Evolutionary conservation across 169 alveolate genomes (phyloP), one percentile per base, ranked within the genome.

Genomic region (Eimeria zaria): DNA sequence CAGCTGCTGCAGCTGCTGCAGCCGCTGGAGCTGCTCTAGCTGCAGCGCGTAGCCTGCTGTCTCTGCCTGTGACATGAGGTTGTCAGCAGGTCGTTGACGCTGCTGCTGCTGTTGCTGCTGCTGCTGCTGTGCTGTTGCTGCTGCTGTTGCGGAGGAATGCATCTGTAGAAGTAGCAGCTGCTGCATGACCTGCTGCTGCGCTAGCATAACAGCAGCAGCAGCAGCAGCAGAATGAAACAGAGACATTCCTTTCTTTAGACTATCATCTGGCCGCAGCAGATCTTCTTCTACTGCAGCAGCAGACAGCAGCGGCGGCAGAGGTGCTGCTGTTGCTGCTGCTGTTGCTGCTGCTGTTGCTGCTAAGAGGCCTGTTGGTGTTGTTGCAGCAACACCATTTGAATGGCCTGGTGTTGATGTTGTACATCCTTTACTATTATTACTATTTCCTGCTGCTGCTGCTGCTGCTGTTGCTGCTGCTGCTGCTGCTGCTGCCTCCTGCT

Each of bases 1-100:
- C 91, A 83, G 73, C 74, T 83, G 91, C 91, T 83, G 91, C 91
- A 83, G 91, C 74, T 83, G 91, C 91, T 83, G 91, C 74, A 83
- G 91, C 74, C 91, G 91, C 53, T 83, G 91, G 76, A 83, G 91
- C 91, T 83, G 91, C 74, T 83, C 91, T 44, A 83, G 91, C 91
- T 83, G 91, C 69, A 83, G 73, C 55, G 91, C 91, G 60, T 83
- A 83, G 2, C 91, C 91, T 22, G 91, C 73, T 12, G 91, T 83
- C 53, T 83, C 91, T n/a, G 91, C 91, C 60, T 83, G 91, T 1
- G 91, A 12, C 48, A 83, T 39, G 7, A 83, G 91, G 14, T 33
- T 39, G 73, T 83, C 91, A n/a, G 76, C 91, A 1, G 91, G 62
- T 8, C 91, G 73, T 44, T 83, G 91, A 7, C 91, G 91, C 12